Percentiles rank a stretch among this genome's conserved stretches.
Conservation (phyloP, 1,284 basidiomycete species). For the Irpex sp. region DNA sequence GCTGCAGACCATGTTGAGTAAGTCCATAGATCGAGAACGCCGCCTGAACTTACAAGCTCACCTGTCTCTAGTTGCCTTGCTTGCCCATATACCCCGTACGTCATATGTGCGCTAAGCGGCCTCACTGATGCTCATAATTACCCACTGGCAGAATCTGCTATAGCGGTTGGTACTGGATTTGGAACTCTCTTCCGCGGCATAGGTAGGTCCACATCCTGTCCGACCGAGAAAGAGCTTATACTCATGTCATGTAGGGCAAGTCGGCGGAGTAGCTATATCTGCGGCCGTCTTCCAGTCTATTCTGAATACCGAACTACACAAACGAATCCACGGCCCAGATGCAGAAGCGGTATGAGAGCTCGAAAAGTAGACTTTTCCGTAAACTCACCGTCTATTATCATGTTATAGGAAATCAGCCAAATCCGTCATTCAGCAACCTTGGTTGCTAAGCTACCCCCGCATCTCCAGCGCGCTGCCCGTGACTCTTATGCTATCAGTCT, state of each 20-base stretch:
- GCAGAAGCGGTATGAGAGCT: constrained; percentile 47
- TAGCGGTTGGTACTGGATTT: constrained; percentile 83
- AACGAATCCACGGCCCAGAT: constrained; percentile 57
- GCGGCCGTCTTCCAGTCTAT: constrained; percentile 76
- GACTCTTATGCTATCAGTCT: constrained; percentile 69
- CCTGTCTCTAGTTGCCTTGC: constrained; percentile 55
- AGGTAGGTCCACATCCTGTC: constrained; percentile 34
- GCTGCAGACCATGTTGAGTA: constrained; percentile 76
- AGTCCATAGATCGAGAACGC: not conserved
- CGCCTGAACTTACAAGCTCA: not conserved
- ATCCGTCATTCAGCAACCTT: constrained; percentile 73
- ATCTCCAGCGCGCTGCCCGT: constrained; percentile 59
- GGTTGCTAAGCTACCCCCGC: constrained; percentile 53
- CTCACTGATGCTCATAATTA: not conserved
- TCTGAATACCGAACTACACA: constrained; percentile 57
- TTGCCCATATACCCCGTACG: constrained; percentile 67
- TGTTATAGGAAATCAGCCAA: constrained; percentile 50
- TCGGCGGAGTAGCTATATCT: constrained; percentile 78
- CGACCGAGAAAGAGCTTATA: not conserved
- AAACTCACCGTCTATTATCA: not conserved
- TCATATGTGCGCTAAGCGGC: not conserved
- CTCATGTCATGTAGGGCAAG: constrained; percentile 54
- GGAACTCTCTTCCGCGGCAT: constrained; percentile 75
- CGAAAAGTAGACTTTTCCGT: too few species aligned
- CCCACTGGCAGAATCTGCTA: constrained; percentile 40